Base-by-base conservation (phyloP, 768 basidiomycete species). In the Trametes cinnabarina region DNA sequence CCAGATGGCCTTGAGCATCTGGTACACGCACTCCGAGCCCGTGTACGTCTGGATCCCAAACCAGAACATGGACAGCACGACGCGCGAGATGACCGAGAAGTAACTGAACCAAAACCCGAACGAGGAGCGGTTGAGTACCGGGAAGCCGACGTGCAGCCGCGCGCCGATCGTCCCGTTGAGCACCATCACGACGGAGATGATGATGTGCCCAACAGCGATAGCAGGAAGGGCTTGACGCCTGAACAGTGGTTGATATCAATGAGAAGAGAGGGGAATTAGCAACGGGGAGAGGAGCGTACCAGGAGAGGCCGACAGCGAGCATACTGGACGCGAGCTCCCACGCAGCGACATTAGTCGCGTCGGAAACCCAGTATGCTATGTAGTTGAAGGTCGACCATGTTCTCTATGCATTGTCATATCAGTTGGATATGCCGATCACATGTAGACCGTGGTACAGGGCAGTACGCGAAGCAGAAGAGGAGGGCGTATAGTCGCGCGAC, bases 101-200 rank as follows among this genome's bases (percentile, higher is more conserved):
- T 92, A 94, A 67, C 90, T 89, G 65, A 94, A 82, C 84, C 88
- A 94, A 74, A 92, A 94, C 2, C 93, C 92, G 64, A 94, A 90
- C 0, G 88, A 92, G 2, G 92, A 91, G 15, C 92, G 79, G 63
- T 87, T 90, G n/a, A 92, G 76, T 48, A 94, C 80, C 1, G 83
- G 80, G 68, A 92, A 92, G 0, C 88, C 82, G 23, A 93, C 74
- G 63, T 90, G 90, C 43, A 91, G 79, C 19, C 87, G 82, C 23
- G 91, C 87, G 23, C 92, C 90, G 25, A 84, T 79, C 4, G 87
- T 85, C 47, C 92, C 92, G 66, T 92, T 94, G 47, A 89, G 74
- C 1, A 91, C 82, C 77, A 93, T 84, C 19, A 85, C 82, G 55
- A 83, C 71, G 2, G 87, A 82, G 58, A 92, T 90, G 63, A 92